Evolutionary conservation across 768 basidiomycete species (phyloP), one percentile per base, ranked within the genome.

Genomic region (Solioccasus polychromus): DNA sequence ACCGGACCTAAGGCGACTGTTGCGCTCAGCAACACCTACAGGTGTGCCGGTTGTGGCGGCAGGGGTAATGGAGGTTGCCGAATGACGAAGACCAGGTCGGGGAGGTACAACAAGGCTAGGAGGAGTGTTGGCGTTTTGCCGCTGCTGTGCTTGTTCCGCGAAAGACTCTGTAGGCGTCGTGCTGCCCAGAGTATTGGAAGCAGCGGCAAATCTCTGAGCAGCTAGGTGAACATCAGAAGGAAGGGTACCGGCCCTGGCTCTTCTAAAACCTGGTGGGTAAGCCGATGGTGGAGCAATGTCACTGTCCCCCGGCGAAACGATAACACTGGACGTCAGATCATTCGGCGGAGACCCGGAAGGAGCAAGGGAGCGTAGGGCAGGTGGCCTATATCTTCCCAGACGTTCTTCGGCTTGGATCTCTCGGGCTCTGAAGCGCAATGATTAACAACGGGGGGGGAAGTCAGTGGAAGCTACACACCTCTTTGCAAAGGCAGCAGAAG

Each of bases 171-270:
- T 64, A 59, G 80, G 54, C 60, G 72, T 49, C 37, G 76, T 71
- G 58, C 70, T 74, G 35, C 73, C 67, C 56, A 83, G 64, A 25
- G 77, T 79, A 67, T 68, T 77, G 20, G 82, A 77, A 47, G 83
- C 75, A 25, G 84, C 82, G 23, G 83, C 84, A 68, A 82, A 91
- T 47, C 84, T 80, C 66, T 90, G 87, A 42, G 90, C 84, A 47
- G 86, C 88, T 57, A 92, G 83, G 61, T 88, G 85, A 42, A 95
- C 85, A 66, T 94, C 94, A 56, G 93, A 95, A 70, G 94, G 94
- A 61, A 97, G 80, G 75, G 94, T 97, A 47, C 93, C 95, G 55
- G 94, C 95, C 83, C 93, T 84, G 62, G 92, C 91, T 75, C 93
- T 83, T 72, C 91, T 82, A 67, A 92, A 95, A 50, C 90, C 88